Conservation (phyloP, 2,329 filamentous ascomycete species). For the Pseudogymnoascus sp. region DNA sequence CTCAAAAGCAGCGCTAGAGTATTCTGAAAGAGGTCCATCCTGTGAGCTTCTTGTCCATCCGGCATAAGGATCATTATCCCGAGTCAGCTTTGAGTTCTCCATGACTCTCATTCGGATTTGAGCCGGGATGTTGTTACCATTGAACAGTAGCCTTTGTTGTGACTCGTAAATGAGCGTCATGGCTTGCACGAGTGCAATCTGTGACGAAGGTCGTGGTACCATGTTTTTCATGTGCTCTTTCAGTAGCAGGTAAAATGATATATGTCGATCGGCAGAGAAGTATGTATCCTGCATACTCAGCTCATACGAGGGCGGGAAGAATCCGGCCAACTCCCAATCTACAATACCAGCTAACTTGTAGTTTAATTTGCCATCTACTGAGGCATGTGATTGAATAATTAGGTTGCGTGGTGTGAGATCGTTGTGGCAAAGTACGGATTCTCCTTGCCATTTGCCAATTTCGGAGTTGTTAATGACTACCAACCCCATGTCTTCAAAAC, state of each 20-base stretch:
- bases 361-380: slow-evolving; percentile 11
- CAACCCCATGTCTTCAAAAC: slow-evolving; percentile 14
- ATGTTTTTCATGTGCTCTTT: slow-evolving; percentile 5
- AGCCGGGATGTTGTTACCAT: slow-evolving; percentile 15
- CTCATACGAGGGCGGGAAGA: slow-evolving; percentile 20
- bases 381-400: slow-evolving; percentile 11
- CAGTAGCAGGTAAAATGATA: slow-evolving; percentile 15
- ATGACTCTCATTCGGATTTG: slow-evolving; percentile 16
- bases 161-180: slow-evolving; percentile 19
- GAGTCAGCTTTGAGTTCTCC: slow-evolving; percentile 8
- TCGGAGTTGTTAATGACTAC: slow-evolving; percentile 15
- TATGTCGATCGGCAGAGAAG: slow-evolving; percentile 14
- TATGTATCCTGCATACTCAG: slow-evolving; percentile 20
- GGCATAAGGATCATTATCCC: slow-evolving; percentile 9
- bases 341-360: slow-evolving; percentile 19
- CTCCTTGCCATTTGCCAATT: slow-evolving; percentile 17
- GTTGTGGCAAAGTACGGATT: slow-evolving; percentile 22
- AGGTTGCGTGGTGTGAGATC: slow-evolving; percentile 18
- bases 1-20: slow-evolving; percentile 10
- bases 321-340: slow-evolving; percentile 20
- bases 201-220: slow-evolving; percentile 12
- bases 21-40: slow-evolving; percentile 10
- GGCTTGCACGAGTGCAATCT: slow-evolving; percentile 14
- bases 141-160: slow-evolving; percentile 11
- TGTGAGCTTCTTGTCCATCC: slow-evolving; percentile 14